Conservation (phyloP, 1,139 yeast species). For the Torulaspora globosa region DNA sequence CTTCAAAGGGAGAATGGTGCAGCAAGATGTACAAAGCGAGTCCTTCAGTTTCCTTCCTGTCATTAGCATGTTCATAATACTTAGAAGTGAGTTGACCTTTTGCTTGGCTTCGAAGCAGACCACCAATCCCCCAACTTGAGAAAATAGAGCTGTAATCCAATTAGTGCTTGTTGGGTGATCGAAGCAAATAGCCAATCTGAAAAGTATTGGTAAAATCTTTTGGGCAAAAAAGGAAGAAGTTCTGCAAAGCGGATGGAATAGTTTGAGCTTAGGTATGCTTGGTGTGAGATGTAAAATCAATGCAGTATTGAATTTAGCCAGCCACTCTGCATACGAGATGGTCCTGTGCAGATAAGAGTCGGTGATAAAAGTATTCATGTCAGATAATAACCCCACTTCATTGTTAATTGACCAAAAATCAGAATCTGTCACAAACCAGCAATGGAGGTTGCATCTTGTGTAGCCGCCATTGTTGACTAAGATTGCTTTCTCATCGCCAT, state of each 20-base stretch:
- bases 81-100: conserved; percentile 39
- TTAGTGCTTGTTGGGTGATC: conserved; percentile 15
- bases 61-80: conserved; percentile 44
- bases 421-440: conserved; percentile 3
- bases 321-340: conserved; percentile 15
- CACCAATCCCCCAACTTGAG: conserved; percentile 6
- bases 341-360: background rate
- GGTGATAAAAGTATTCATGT: conserved; percentile 8
- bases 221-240: conserved; percentile 15
- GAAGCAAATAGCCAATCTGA: conserved; percentile 13
- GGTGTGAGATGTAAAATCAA: conserved; percentile 10
- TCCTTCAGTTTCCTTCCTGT: conserved; percentile 42
- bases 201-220: conserved; percentile 11
- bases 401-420: conserved; percentile 9
- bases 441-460: conserved; percentile 4
- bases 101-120: conserved; percentile 22
- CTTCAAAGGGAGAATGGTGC: conserved; percentile 38
- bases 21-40: conserved; percentile 39
- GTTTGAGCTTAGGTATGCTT: conserved; percentile 11
- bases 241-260: conserved; percentile 14
- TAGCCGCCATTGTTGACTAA: background rate
- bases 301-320: conserved; percentile 7
- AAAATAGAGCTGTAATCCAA: conserved; percentile 15
- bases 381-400: background rate
- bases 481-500: background rate